Percentiles rank a stretch among this genome's conserved stretches.
phyloP scores from a whole-genome alignment of 176 grass and related monocot genomes.

The Oryza longistaminata region DNA sequence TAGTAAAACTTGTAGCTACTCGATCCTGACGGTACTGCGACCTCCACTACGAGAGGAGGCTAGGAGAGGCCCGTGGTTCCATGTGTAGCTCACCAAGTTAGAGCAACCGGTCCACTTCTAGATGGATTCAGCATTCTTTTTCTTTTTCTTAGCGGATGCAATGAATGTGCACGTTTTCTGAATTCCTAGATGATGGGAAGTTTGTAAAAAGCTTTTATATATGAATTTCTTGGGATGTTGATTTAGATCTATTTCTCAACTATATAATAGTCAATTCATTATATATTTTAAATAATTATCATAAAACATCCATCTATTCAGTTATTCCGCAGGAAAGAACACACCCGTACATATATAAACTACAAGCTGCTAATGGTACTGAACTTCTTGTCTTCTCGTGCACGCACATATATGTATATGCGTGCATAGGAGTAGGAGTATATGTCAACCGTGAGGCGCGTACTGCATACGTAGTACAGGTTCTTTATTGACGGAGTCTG shows the following conservation, averaged over 20 bases:
- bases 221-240: no score
- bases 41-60: constrained; percentile 28
- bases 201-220: not conserved
- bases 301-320: no score
- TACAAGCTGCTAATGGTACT: not conserved
- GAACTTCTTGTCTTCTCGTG: not conserved
- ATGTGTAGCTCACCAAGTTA: constrained; percentile 10
- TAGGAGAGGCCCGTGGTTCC: not conserved
- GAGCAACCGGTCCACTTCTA: not conserved
- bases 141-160: no score
- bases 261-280: no score
- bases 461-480: not conserved
- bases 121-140: not conserved
- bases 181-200: no score
- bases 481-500: constrained; percentile 39
- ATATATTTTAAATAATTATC: no score
- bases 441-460: constrained; percentile 35
- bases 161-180: no score
- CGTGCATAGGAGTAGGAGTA: no score
- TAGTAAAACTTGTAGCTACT: not conserved
- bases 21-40: constrained; percentile 32
- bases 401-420: not conserved
- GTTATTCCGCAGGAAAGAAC: no score
- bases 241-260: no score
- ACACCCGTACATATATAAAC: no score